Evolutionary conservation across 2,329 filamentous ascomycete genomes (phyloP).

Genomic region (Trichoderma pleuroti): DNA sequence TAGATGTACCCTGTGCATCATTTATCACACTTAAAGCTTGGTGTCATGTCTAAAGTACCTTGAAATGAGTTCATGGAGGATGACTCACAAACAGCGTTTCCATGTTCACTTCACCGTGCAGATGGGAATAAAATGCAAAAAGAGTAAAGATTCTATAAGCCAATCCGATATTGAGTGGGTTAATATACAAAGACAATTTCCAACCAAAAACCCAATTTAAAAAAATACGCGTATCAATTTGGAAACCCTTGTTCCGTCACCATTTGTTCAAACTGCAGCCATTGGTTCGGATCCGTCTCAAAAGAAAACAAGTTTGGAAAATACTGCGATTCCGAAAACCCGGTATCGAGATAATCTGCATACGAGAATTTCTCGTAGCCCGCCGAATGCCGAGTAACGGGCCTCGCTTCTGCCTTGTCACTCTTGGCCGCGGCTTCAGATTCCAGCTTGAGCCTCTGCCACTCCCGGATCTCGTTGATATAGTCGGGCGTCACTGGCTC

Average conservation of each 20-base stretch:
- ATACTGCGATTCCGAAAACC: not conserved
- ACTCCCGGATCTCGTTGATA: not conserved
- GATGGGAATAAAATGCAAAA: too few relatives aligned
- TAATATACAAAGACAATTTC: not conserved
- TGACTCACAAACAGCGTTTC: too few relatives aligned
- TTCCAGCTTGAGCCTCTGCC: not conserved
- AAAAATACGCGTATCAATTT: not conserved
- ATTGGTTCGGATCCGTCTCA: conserved; percentile 1
- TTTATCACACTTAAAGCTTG: too few relatives aligned
- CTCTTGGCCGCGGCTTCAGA: not conserved
- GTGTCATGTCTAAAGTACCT: too few relatives aligned
- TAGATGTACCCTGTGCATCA: too few relatives aligned
- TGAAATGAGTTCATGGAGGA: too few relatives aligned
- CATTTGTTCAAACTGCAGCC: conserved; percentile 7
- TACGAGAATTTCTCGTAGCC: not conserved
- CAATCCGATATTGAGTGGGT: not conserved
- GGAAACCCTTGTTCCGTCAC: not conserved
- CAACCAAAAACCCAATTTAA: not conserved
- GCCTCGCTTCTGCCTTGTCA: not conserved
- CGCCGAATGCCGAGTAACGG: not conserved
- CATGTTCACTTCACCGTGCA: too few relatives aligned
- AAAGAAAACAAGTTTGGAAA: not conserved
- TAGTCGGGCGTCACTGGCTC: not conserved
- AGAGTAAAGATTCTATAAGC: too few relatives aligned
- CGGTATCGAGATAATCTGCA: not conserved